These are phyloP conservation scores for Fusarium sp. DNA, from an alignment of 2,329 filamentous ascomycete species.

Conservation along the genomic window DNA sequence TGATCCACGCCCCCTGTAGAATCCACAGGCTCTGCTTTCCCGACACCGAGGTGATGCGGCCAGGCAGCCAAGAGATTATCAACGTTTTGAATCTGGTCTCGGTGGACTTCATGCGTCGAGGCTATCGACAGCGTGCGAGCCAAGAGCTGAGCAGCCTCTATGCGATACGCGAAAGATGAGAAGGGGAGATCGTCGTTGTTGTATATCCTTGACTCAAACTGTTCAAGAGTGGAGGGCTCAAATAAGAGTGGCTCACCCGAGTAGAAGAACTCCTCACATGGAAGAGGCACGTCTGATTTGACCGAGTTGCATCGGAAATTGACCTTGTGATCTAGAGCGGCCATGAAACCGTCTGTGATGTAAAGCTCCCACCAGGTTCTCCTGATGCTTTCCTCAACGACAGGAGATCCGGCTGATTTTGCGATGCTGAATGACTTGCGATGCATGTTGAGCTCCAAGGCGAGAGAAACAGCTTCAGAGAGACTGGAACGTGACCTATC, in stretches of 20 bases:
- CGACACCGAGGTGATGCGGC: not conserved
- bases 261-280: not conserved
- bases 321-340: not conserved
- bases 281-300: not conserved
- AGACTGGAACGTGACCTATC: not conserved
- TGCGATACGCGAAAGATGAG: not conserved
- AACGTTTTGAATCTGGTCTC: not conserved
- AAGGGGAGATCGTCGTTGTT: not conserved
- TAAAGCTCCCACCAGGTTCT: slow-evolving; percentile 1
- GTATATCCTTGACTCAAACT: not conserved
- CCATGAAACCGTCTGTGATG: not conserved
- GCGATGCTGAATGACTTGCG: not conserved
- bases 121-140: not conserved
- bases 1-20: not conserved
- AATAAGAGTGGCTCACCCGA: not conserved
- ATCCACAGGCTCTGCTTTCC: not conserved
- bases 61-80: slow-evolving; percentile 2
- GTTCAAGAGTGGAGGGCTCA: not conserved
- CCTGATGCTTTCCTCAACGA: not conserved
- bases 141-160: not conserved
- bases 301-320: not conserved
- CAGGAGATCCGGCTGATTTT: not conserved
- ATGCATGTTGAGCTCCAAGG: not conserved
- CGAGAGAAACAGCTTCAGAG: not conserved
- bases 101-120: not conserved